Percentiles rank a stretch among this genome's conserved stretches.
phyloP scores from a whole-genome alignment of 1,139 yeast species.

The Pneumocystis carinii region DNA sequence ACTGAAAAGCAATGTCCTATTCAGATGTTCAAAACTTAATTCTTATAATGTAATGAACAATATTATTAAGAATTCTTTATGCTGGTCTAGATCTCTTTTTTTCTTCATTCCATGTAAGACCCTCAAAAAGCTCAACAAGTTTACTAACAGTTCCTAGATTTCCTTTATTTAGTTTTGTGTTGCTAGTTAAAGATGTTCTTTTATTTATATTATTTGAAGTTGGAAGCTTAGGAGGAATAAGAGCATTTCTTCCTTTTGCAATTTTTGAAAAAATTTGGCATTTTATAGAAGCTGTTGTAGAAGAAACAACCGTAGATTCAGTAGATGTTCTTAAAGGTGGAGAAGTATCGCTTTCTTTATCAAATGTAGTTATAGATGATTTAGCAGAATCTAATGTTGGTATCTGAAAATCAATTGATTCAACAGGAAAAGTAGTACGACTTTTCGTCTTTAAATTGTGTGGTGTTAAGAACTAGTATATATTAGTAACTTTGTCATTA shows the following conservation, averaged over 20 bases:
- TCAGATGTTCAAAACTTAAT: neutral
- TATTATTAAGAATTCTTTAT: neutral
- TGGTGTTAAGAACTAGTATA: neutral
- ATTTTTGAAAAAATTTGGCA: neutral
- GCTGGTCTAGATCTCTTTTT: neutral
- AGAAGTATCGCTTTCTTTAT: neutral
- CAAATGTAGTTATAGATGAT: neutral
- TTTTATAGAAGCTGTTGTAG: neutral
- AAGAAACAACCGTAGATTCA: neutral
- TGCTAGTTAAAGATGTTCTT: neutral
- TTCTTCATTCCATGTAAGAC: neutral
- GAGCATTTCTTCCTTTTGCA: conserved; percentile 1
- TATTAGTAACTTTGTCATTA: neutral
- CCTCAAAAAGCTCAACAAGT: neutral
- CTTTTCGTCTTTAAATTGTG: neutral
- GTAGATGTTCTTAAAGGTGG: neutral
- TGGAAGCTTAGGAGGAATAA: conserved; percentile 1
- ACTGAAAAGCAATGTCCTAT: neutral
- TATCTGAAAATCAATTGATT: neutral
- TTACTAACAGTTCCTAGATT: neutral
- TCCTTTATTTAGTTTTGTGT: neutral
- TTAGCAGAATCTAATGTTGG: neutral
- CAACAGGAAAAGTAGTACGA: neutral
- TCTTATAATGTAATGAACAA: neutral
- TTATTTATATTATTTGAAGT: neutral